Base-by-base conservation (phyloP, 2,329 filamentous ascomycete genomes). In the Ceratocystiopsis minuta region DNA sequence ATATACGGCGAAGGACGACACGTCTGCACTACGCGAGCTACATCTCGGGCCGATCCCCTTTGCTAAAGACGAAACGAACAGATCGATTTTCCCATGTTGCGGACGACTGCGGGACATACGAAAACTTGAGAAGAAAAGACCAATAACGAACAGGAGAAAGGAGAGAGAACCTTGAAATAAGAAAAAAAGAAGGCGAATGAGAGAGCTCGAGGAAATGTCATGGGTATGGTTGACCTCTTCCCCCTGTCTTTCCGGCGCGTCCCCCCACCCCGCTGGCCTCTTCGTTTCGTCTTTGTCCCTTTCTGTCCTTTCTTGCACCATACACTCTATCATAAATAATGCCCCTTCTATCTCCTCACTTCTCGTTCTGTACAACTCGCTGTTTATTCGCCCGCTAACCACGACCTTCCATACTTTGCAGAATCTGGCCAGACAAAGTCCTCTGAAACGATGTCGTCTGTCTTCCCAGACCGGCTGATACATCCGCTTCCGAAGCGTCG, bases 381-480 rank as follows among this genome's bases (percentile, higher is more conserved):
- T 16, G 16, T 15, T 37, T 17, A 9, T 45, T 14, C 37, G 37
- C 16, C 44, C 53, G 54, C 56, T 58, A 55, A 60, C 51, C 18
- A 38, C 41, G 40, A 42, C 14, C 42, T 50, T 39, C 46, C 37
- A 40, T 42, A 35, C 41, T 17, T 36, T 46, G 41, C 55, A 71
- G 66, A 61, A 57, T 55, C 58, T 58, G 59, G 59, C 52, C 58
- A 59, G 54, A 70, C 57, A 44, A 78, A 79, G 72, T 75, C 73
- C 54, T 66, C 76, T 50, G 85, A 94, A 66, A 80, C 80, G 45
- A 70, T 77, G 49, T 90, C 85, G 46, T 75, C 81, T 45, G 68
- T 84, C 54, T 93, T 83, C 57, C 85, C 85, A 50, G 83, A 93
- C 57, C 79, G 90, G 60, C 81, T 88, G 46, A 98, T 98, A 57